Evolutionary conservation across 2,329 filamentous ascomycete genomes (phyloP).

Genomic region (Alternaria sp.): DNA sequence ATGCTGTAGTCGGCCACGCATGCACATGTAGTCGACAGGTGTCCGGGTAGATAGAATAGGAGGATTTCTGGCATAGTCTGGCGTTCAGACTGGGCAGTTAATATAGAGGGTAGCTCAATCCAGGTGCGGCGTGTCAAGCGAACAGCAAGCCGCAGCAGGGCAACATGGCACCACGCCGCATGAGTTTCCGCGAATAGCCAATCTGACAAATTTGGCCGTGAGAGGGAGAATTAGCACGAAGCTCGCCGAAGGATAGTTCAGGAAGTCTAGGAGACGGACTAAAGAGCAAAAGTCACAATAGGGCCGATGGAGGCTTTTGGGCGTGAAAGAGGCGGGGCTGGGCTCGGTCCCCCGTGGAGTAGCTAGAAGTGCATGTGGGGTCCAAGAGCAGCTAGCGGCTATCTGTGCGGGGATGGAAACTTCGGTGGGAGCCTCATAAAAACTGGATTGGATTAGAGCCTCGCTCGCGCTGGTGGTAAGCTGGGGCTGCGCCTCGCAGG

Average conservation of each 20-base stretch:
- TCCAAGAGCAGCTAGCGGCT: constrained; percentile 15
- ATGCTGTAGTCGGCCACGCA: constrained; percentile 8
- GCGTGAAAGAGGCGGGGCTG: constrained; percentile 7
- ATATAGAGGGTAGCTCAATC: constrained; percentile 18
- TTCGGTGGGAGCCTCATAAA: constrained; percentile 24
- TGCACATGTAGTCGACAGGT: constrained; percentile 12
- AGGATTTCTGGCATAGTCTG: constrained; percentile 11
- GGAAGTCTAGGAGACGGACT: not conserved
- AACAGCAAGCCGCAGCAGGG: constrained; percentile 1
- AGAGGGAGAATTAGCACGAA: not conserved
- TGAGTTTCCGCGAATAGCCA: not conserved
- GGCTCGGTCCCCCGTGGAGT: constrained; percentile 18
- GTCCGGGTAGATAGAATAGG: constrained; percentile 18
- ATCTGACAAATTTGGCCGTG: not conserved
- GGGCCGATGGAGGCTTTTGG: constrained; percentile 6
- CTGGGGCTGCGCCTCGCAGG: constrained; percentile 18
- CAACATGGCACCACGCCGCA: not conserved
- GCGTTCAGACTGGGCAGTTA: constrained; percentile 8
- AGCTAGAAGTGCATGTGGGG: constrained; percentile 6
- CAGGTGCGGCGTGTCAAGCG: constrained; percentile 4
- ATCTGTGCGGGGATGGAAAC: constrained; percentile 21
- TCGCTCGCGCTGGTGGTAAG: constrained; percentile 15
- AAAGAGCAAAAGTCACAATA: not conserved
- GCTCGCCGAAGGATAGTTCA: not conserved
- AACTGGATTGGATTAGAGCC: constrained; percentile 21